A percentile compares a stretch with the other conserved stretches of the same genome.
Conservation (phyloP, 768 basidiomycete species). For the Suillus placidus region DNA sequence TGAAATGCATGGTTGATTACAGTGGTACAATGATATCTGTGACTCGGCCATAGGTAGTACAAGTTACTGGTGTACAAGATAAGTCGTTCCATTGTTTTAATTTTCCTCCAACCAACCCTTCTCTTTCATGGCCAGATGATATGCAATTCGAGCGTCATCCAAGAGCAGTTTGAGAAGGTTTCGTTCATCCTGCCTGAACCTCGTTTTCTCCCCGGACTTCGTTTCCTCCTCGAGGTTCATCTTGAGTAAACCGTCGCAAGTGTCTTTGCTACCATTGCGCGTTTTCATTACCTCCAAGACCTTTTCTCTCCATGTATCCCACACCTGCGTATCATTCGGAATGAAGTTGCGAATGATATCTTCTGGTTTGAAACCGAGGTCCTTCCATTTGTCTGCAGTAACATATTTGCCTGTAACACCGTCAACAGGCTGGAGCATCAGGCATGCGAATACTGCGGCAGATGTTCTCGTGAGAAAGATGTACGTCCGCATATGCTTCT, state of each 20-base stretch:
- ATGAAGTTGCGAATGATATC: slow-evolving; percentile 9
- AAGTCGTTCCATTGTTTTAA: too few species aligned
- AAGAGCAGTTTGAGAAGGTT: not conserved
- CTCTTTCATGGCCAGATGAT: not conserved
- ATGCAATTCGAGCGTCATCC: not conserved
- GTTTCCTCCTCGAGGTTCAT: not conserved
- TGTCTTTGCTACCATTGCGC: fast-evolving
- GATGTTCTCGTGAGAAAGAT: slow-evolving; percentile 10
- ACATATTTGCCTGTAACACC: slow-evolving; percentile 12
- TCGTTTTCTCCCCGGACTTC: too few species aligned
- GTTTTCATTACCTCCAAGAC: not conserved
- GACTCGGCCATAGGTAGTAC: too few species aligned
- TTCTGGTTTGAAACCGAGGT: not conserved
- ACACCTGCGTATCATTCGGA: slow-evolving; percentile 13
- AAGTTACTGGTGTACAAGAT: too few species aligned
- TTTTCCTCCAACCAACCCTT: not conserved
- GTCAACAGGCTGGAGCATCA: slow-evolving; percentile 5
- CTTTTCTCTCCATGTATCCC: slow-evolving; percentile 2
- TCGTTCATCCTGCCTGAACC: not conserved
- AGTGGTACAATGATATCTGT: too few species aligned
- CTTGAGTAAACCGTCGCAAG: not conserved
- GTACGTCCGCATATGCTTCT: slow-evolving; percentile 6
- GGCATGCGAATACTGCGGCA: slow-evolving; percentile 7
- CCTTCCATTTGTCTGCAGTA: not conserved
- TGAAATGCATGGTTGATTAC: too few species aligned